Evolutionary conservation across 208 protist genomes (phyloP).

Genomic region (Angomonas deanei): DNA sequence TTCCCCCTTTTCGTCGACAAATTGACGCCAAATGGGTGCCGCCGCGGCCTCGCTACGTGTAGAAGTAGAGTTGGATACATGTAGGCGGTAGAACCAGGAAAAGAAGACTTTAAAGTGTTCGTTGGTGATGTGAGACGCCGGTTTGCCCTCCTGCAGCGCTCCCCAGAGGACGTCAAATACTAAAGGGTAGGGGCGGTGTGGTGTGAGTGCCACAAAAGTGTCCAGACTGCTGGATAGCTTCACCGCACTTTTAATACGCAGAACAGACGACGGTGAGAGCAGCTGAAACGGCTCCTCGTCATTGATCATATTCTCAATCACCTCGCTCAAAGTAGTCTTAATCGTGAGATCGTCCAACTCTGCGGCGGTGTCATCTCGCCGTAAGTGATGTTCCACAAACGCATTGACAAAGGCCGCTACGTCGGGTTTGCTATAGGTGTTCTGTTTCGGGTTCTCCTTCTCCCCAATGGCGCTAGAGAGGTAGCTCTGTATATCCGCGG

Average conservation of each 20-base stretch:
- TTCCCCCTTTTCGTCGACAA: conserved; percentile 34
- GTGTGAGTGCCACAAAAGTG: conserved; percentile 41
- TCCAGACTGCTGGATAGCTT: conserved; percentile 35
- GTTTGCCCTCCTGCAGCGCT: conserved; percentile 12
- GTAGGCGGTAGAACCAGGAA: conserved; percentile 58
- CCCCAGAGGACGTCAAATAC: conserved; percentile 58
- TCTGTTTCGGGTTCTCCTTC: conserved; percentile 8
- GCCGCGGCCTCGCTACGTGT: conserved; percentile 43
- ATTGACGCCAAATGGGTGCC: conserved; percentile 36
- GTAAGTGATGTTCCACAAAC: conserved; percentile 32
- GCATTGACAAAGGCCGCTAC: conserved; percentile 37
- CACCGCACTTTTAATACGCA: conserved; percentile 32
- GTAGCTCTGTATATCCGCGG: conserved; percentile 28
- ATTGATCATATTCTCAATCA: conserved; percentile 63
- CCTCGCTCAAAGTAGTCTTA: conserved; percentile 30
- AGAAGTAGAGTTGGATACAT: conserved; percentile 60
- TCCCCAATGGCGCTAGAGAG: conserved; percentile 27
- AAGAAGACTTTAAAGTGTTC: conserved; percentile 67
- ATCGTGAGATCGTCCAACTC: conserved; percentile 14
- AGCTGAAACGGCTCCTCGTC: conserved; percentile 63
- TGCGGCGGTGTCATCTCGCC: not conserved
- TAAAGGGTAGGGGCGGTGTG: conserved; percentile 25
- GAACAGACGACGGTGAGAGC: conserved; percentile 36
- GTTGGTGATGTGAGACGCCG: conserved; percentile 11
- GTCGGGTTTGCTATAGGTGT: conserved; percentile 32